Base-by-base conservation (phyloP, 1,284 basidiomycete species). In the Singerocomus rubriflavus region DNA sequence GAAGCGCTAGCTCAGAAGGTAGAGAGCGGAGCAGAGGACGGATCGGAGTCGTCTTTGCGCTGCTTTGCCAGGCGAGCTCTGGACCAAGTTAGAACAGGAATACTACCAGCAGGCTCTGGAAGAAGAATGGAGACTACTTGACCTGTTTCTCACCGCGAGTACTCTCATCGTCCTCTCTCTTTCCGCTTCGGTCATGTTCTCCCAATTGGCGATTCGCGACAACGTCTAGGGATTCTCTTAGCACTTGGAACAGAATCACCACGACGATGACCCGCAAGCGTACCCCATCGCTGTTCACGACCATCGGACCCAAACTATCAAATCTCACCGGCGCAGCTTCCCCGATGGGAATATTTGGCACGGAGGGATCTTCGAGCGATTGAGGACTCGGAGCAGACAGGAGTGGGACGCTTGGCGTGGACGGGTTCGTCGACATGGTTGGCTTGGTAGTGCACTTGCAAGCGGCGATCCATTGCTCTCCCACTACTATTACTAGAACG, bases 281-380 rank as follows among this genome's bases (percentile, higher is more conserved):
- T 62, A 81, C 78, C 50, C 80, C 79, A 63, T 83, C 75, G 41
- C 63, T 76, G 60, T 82, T 82, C 25, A 82, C 76, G 10, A 82
- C 75, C 64, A 81, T 71, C 0, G 80, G 80, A 1, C 80, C 79
- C 12, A 82, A 68, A 6, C 68, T 69, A 51, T 82, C 78, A 6
- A 81, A 65, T 56, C 70, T 77, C 39, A 77, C 59, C 16, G 64
- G 60, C 36, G 61, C 49, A 41, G 58, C 58, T 30, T 56, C 53
- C 2, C 46, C 59, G 14, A 57, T 25, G 8, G 41, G 33, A 5
- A 62, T 40, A 30, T 60, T 50, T 4, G 48, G 41, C 16, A 53
- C 48, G 3, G 34, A 32, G 25, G 49, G 34, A 33, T 58, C 47
- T 25, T 56, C 27, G 33, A 50, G 46, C 10, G 53, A 53, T 25